phyloP scores from a whole-genome alignment of 331 rosid species.

The Acacia pycnantha region DNA sequence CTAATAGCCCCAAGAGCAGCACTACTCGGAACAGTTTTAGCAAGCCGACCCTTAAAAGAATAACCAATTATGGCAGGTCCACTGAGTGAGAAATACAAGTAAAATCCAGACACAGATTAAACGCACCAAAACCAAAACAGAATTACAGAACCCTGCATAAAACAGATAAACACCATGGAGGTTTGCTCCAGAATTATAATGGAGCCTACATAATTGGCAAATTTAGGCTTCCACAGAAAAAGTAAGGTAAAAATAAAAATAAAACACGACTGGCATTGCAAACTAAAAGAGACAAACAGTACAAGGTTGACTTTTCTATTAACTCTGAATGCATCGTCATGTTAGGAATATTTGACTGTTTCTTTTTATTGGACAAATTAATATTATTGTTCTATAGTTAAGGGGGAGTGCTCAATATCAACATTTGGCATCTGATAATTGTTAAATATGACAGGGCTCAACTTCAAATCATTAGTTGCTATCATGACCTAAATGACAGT shows the following conservation, averaged over 20 bases:
- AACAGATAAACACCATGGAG: not conserved
- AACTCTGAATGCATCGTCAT: constrained; percentile 18
- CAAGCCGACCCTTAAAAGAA: constrained; percentile 33
- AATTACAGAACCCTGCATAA: not conserved
- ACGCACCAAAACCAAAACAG: constrained; percentile 10
- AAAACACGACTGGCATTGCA: constrained; percentile 23
- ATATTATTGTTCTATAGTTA: not conserved
- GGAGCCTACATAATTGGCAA: constrained; percentile 3
- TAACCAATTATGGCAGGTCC: constrained; percentile 12
- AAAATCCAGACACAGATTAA: constrained; percentile 4
- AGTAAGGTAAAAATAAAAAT: not conserved
- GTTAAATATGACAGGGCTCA: not conserved
- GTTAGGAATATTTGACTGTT: not conserved
- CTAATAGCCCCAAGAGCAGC: constrained; percentile 30
- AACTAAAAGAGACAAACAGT: constrained; percentile 12
- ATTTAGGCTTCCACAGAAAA: constrained; percentile 10
- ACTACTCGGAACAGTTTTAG: constrained; percentile 26
- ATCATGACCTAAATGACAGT: not conserved
- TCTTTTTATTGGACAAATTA: constrained; percentile 28
- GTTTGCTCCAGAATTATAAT: constrained; percentile 19
- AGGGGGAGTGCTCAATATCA: not conserved
- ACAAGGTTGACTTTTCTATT: constrained; percentile 12
- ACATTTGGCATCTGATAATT: constrained; percentile 20
- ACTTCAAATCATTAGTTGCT: not conserved
- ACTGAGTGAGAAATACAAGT: constrained; percentile 11